A percentile compares a stretch with the other conserved stretches of the same genome.
These are phyloP conservation scores for Candida sanyaensis DNA, from an alignment of 1,139 yeast species.

Conservation along the genomic window DNA sequence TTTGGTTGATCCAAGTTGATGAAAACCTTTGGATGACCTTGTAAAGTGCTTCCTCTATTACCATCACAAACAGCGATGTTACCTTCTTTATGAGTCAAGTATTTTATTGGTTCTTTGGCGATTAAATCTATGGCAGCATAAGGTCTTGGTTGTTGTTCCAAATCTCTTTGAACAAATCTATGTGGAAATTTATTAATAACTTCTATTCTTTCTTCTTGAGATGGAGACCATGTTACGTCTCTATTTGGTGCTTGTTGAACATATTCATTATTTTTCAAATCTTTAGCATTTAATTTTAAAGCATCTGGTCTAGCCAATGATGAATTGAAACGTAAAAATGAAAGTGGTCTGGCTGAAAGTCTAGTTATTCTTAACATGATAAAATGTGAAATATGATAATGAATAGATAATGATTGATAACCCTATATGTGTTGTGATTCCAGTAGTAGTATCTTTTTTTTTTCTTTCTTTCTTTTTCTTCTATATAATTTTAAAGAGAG, in stretches of 20 bases:
- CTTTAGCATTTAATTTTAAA: constrained; percentile 31
- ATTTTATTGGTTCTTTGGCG: constrained; percentile 70
- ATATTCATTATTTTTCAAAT: constrained; percentile 34
- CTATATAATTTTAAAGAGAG: not conserved
- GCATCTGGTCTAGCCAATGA: constrained; percentile 14
- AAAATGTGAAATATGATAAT: not conserved
- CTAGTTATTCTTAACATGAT: constrained; percentile 6
- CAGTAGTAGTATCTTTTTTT: not conserved
- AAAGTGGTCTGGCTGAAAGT: constrained; percentile 3
- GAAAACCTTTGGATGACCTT: constrained; percentile 84
- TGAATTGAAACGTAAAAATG: constrained; percentile 7
- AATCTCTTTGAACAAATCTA: constrained; percentile 72
- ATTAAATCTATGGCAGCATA: constrained; percentile 85
- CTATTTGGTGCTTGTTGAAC: constrained; percentile 78
- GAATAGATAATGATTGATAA: not conserved
- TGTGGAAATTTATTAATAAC: constrained; percentile 57
- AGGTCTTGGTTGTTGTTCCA: constrained; percentile 72
- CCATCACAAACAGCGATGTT: constrained; percentile 85
- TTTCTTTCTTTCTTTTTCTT: not conserved
- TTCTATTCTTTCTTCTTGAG: constrained; percentile 64
- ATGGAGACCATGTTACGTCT: constrained; percentile 65
- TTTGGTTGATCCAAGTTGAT: constrained; percentile 79
- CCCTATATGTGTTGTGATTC: not conserved
- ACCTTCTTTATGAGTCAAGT: constrained; percentile 50
- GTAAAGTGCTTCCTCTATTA: constrained; percentile 65